These are phyloP conservation scores for Naematelia aurantialba DNA, from an alignment of 768 basidiomycete species.

Conservation along the genomic window DNA sequence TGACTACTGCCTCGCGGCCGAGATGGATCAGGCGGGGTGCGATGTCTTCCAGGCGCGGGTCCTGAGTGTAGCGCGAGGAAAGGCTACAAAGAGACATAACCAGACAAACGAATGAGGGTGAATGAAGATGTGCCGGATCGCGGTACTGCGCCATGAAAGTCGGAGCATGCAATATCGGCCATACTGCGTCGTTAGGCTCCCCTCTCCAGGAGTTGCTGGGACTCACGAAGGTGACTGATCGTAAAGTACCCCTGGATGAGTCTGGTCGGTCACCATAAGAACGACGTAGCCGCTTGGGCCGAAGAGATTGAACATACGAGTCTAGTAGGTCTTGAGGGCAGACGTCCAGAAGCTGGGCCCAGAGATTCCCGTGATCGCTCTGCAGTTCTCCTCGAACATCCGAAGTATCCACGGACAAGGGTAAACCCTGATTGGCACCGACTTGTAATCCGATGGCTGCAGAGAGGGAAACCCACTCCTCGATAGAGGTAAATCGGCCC, in stretches of 20 bases:
- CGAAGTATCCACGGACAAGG: neutral
- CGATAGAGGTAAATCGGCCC: constrained; percentile 1
- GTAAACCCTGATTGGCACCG: neutral
- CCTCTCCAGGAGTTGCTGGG: neutral
- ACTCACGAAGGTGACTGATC: constrained; percentile 25
- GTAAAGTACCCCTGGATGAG: constrained; percentile 23
- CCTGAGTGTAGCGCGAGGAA: constrained; percentile 43
- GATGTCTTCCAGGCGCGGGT: constrained; percentile 64
- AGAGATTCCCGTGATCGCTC: constrained; percentile 12
- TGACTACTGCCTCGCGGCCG: constrained; percentile 7
- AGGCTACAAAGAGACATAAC: constrained; percentile 23
- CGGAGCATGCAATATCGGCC: constrained; percentile 24
- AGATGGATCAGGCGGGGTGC: constrained; percentile 61
- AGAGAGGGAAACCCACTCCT: constrained; percentile 28
- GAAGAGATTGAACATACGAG: constrained; percentile 11
- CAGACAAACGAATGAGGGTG: constrained; percentile 24
- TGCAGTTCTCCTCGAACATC: neutral
- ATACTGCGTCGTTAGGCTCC: constrained; percentile 9
- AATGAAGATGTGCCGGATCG: neutral
- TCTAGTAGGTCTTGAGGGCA: constrained; percentile 19
- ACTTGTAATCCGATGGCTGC: constrained; percentile 18
- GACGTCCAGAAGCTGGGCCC: constrained; percentile 10
- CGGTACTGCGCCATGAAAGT: constrained; percentile 21
- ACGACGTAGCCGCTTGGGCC: too few relatives aligned
- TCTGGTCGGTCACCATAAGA: constrained; percentile 1